A percentile compares a stretch with the other conserved stretches of the same genome.
phyloP scores from a whole-genome alignment of 2,329 filamentous ascomycete genomes.

The Alternaria arbusti region DNA sequence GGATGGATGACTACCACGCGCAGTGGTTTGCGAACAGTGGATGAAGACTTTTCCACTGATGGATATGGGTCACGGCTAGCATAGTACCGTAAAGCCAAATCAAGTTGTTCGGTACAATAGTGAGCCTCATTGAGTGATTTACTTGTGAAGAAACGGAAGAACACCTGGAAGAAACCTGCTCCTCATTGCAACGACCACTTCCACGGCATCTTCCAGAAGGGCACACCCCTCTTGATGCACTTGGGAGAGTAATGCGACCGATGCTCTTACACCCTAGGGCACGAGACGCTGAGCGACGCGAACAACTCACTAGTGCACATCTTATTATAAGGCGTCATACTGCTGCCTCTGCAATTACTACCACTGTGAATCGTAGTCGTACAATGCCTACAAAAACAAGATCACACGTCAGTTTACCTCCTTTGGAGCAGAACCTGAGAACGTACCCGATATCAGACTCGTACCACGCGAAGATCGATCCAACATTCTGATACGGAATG shows the following conservation, averaged over 20 bases:
- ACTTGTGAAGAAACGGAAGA: not conserved
- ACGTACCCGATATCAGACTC: slow-evolving; percentile 1
- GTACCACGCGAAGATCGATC: not conserved
- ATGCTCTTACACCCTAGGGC: not conserved
- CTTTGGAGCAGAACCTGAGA: not conserved
- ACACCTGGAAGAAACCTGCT: not conserved
- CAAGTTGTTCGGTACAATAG: not conserved
- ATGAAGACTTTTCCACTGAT: not conserved
- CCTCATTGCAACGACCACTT: not conserved
- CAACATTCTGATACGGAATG: not conserved
- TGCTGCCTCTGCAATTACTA: not conserved
- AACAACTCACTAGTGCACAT: not conserved
- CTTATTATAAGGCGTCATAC: not conserved
- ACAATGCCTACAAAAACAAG: not conserved
- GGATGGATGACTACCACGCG: not conserved
- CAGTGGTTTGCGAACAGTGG: not conserved
- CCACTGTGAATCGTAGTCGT: not conserved
- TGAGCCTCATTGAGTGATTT: not conserved
- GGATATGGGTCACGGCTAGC: not conserved
- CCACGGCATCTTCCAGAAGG: not conserved
- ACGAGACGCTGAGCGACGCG: not conserved
- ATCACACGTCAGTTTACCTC: not conserved
- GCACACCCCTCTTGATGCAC: not conserved
- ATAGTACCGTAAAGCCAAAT: not conserved
- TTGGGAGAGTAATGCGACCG: not conserved